phyloP scores from a whole-genome alignment of 345 rosid species.

The Nasturtium officinale region DNA sequence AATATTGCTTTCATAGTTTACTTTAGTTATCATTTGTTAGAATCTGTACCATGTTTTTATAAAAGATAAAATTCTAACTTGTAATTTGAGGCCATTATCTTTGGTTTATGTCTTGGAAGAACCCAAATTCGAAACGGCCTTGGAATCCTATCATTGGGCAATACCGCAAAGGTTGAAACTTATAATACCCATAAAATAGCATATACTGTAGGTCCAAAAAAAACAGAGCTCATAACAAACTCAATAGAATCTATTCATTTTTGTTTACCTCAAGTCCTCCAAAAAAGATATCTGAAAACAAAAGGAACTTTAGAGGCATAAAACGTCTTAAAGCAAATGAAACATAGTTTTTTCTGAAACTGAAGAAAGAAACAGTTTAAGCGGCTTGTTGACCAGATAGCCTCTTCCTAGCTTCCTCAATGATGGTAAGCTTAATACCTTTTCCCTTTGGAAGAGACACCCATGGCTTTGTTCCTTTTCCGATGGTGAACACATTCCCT shows the following conservation, averaged over 20 bases:
- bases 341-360: conserved; percentile 11
- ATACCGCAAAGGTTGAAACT: not conserved
- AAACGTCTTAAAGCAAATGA: not conserved
- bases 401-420: conserved; percentile 87
- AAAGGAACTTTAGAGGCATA: not conserved
- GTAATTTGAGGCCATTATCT: no score
- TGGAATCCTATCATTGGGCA: not conserved
- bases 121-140: not conserved
- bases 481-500: conserved; percentile 76
- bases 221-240: not conserved
- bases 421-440: conserved; percentile 83
- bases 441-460: conserved; percentile 88
- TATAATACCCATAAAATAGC: not conserved
- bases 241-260: not conserved
- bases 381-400: conserved; percentile 58
- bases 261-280: not conserved
- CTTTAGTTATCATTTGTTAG: no score
- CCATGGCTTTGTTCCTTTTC: conserved; percentile 84
- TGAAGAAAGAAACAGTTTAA: conserved; percentile 5
- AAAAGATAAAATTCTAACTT: no score
- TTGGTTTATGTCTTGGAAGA: not conserved
- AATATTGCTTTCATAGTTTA: no score
- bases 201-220: not conserved
- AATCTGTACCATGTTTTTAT: no score
- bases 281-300: not conserved